Conservation (phyloP, 768 basidiomycete species). For the Suillus discolor region DNA sequence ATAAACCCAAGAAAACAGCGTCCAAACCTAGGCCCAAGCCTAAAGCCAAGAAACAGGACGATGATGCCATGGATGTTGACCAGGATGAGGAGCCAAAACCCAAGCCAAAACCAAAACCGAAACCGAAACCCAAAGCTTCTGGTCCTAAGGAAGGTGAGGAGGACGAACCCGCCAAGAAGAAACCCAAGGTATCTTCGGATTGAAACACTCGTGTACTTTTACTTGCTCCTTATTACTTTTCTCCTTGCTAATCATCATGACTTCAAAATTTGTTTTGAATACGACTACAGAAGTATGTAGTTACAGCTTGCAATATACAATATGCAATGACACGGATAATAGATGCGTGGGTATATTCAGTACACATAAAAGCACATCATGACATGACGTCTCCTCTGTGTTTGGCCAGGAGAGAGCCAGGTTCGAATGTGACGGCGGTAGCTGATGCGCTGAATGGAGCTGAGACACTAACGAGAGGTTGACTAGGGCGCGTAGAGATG, state of each 20-base stretch:
- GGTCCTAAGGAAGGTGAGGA: conserved; percentile 37
- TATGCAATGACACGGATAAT: not conserved
- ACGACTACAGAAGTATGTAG: not conserved
- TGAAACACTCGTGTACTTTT: not conserved
- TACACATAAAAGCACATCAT: conserved; percentile 9
- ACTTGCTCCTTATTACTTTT: not conserved
- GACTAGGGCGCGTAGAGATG: conserved; percentile 39
- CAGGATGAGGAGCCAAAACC: conserved; percentile 35
- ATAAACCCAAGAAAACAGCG: conserved; percentile 48
- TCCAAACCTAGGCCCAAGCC: conserved; percentile 45
- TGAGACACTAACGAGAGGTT: conserved; percentile 51
- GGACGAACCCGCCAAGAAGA: conserved; percentile 73
- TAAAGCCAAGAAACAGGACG: conserved; percentile 43
- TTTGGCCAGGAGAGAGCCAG: conserved; percentile 73
- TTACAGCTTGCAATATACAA: conserved; percentile 2
- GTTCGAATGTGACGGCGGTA: conserved; percentile 59
- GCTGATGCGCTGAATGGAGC: conserved; percentile 38
- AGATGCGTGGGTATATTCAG: conserved; percentile 1
- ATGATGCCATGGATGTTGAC: conserved; percentile 51
- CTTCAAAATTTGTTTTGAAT: not conserved
- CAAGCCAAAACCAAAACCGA: conserved; percentile 43
- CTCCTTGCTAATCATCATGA: conserved; percentile 1
- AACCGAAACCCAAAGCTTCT: conserved; percentile 43
- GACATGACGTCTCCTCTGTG: conserved; percentile 35
- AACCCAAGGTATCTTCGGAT: conserved; percentile 54